Conservation (phyloP, 2,329 filamentous ascomycete species). For the Didymella arachidicola region DNA sequence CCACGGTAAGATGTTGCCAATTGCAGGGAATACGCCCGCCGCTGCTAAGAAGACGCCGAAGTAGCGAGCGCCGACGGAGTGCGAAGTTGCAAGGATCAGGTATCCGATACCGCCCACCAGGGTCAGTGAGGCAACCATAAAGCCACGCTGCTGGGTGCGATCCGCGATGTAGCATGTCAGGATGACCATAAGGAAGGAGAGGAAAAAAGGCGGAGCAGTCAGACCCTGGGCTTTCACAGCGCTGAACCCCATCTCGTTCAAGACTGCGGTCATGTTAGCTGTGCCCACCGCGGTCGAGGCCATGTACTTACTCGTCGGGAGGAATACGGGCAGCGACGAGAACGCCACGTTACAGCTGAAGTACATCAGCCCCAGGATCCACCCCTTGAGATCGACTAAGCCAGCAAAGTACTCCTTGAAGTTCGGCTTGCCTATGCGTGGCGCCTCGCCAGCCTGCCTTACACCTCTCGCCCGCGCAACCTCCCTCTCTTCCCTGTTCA, state of each 20-base stretch:
- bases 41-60: slow-evolving; percentile 64
- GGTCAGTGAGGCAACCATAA: slow-evolving; percentile 65
- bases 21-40: slow-evolving; percentile 70
- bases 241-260: slow-evolving; percentile 70
- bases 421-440: slow-evolving; percentile 39
- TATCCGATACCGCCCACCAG: slow-evolving; percentile 69
- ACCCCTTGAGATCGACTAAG: slow-evolving; percentile 44
- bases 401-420: slow-evolving; percentile 42
- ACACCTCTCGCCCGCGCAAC: slow-evolving; percentile 43
- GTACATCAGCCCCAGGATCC: slow-evolving; percentile 50
- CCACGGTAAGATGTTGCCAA: slow-evolving; percentile 75
- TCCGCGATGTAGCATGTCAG: slow-evolving; percentile 71
- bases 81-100: slow-evolving; percentile 67
- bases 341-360: slow-evolving; percentile 57
- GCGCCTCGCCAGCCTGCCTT: slow-evolving; percentile 39
- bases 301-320: slow-evolving; percentile 46
- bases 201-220: slow-evolving; percentile 74
- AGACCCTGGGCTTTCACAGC: slow-evolving; percentile 74
- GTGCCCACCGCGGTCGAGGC: not conserved
- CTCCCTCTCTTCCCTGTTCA: slow-evolving; percentile 52
- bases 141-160: slow-evolving; percentile 68
- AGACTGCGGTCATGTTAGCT: slow-evolving; percentile 26
- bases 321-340: slow-evolving; percentile 59
- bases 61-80: slow-evolving; percentile 60
- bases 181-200: slow-evolving; percentile 70